Percentiles rank a stretch among this genome's conserved stretches.
phyloP scores from a whole-genome alignment of 208 protist species.

The Trypanosoma avium region DNA sequence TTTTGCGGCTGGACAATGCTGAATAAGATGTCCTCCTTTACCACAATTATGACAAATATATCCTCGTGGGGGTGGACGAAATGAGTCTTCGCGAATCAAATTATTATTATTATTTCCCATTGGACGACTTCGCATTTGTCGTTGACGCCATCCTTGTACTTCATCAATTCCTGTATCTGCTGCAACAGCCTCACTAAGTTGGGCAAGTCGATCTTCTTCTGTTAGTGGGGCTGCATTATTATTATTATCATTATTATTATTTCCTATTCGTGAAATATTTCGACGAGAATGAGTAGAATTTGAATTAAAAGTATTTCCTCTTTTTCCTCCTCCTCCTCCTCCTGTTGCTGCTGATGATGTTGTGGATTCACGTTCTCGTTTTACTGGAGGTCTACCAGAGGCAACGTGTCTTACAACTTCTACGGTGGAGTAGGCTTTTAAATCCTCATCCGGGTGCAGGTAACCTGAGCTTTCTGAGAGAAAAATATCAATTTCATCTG shows the following conservation, averaged over 20 bases:
- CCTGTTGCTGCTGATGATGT: background rate
- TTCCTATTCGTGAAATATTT: background rate
- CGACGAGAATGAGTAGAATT: too few species aligned
- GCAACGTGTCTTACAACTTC: slow-evolving; percentile 74
- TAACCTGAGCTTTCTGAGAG: slow-evolving; percentile 61
- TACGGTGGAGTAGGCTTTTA: slow-evolving; percentile 73
- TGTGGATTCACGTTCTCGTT: slow-evolving; percentile 19
- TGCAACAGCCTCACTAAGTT: slow-evolving; percentile 68
- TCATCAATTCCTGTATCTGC: slow-evolving; percentile 81
- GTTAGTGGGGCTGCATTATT: slow-evolving; percentile 31
- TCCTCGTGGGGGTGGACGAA: slow-evolving; percentile 60
- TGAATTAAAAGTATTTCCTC: background rate
- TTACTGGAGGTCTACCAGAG: slow-evolving; percentile 30
- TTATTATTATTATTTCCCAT: slow-evolving; percentile 17
- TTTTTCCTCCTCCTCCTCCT: background rate
- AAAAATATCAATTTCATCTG: slow-evolving; percentile 81
- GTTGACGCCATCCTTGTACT: slow-evolving; percentile 25
- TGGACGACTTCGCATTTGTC: slow-evolving; percentile 16
- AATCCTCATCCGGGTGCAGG: slow-evolving; percentile 77
- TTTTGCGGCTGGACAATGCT: slow-evolving; percentile 76
- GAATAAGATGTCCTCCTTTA: slow-evolving; percentile 79
- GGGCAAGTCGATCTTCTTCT: slow-evolving; percentile 81
- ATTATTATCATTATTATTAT: background rate
- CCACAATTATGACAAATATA: slow-evolving; percentile 92
- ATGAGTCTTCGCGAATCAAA: slow-evolving; percentile 39